phyloP scores from a whole-genome alignment of 176 grass and related monocot genomes.

The maize (Zea mays) region Zm-B73-REFERENCE-NAM-5.0 NC_050096.1:276539001-276539500 shows the following conservation, averaged over 20 bases:
- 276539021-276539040: too few relatives aligned
- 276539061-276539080: too few relatives aligned
- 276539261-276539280: neutral
- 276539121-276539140: too few relatives aligned
- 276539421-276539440: constrained; percentile 33
- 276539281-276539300: neutral
- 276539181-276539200: too few relatives aligned
- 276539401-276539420: constrained; percentile 2
- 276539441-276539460: constrained; percentile 40
- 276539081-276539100: too few relatives aligned
- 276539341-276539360: neutral
- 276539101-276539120: too few relatives aligned
- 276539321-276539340: neutral
- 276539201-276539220: neutral
- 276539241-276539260: neutral
- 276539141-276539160: too few relatives aligned
- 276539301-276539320: neutral
- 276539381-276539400: constrained; percentile 21
- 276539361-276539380: constrained; percentile 14
- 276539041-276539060: too few relatives aligned
- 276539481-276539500: neutral
- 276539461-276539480: constrained; percentile 31
- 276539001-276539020: too few relatives aligned
- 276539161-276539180: too few relatives aligned
- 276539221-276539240: neutral